phyloP scores from a whole-genome alignment of 2,329 filamentous ascomycete species.

The Diaporthe australafricana region DNA sequence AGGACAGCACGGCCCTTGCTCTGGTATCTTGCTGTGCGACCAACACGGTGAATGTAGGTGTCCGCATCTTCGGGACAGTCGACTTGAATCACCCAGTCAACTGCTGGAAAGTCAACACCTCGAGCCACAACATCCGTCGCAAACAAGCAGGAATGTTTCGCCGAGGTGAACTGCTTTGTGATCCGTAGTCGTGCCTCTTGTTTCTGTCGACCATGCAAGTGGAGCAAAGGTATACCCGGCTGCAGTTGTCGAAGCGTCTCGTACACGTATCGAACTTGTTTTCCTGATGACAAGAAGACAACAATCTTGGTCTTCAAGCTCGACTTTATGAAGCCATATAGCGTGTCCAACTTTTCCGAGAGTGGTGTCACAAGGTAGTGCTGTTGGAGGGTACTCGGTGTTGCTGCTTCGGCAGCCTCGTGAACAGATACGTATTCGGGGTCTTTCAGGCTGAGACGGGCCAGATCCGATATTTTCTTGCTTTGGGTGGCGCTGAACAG shows the following conservation, averaged over 20 bases:
- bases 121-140: constrained; percentile 95
- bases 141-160: constrained; percentile 89
- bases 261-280: constrained; percentile 96
- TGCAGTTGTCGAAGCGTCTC: constrained; percentile 93
- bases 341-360: constrained; percentile 87
- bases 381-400: constrained; percentile 86
- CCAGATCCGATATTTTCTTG: constrained; percentile 91
- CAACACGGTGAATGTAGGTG: constrained; percentile 97
- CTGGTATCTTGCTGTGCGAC: constrained; percentile 93
- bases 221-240: constrained; percentile 91
- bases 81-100: constrained; percentile 99
- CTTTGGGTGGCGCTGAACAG: constrained; percentile 98
- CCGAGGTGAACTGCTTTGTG: constrained; percentile 82
- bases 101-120: constrained; percentile 94
- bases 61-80: constrained; percentile 97
- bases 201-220: constrained; percentile 94
- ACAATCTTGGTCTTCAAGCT: constrained; percentile 95
- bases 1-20: constrained; percentile 88
- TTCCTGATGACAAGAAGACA: constrained; percentile 94
- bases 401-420: constrained; percentile 82
- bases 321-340: constrained; percentile 92
- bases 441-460: constrained; percentile 86
- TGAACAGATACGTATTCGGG: constrained; percentile 97
- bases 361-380: constrained; percentile 90
- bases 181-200: constrained; percentile 90